These are phyloP conservation scores for Lyophyllum shimeji DNA, from an alignment of 768 basidiomycete genomes.

Conservation along the genomic window DNA sequence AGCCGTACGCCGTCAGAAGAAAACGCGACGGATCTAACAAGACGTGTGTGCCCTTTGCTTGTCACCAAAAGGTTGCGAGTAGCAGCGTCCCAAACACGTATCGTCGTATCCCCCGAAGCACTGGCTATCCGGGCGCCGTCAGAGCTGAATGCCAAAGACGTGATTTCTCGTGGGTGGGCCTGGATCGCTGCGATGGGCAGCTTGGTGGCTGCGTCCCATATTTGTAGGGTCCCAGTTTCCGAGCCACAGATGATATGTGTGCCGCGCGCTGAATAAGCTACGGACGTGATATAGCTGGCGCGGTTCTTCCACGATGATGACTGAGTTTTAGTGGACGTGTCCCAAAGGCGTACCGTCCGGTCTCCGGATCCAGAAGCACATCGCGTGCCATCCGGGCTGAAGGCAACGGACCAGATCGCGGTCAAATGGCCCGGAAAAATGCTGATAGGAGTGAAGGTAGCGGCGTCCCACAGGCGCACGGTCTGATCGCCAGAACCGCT, in stretches of 20 bases:
- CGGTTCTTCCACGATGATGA: conserved; percentile 3
- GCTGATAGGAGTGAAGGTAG: conserved; percentile 1
- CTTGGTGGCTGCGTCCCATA: conserved; percentile 10
- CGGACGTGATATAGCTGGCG: conserved; percentile 9
- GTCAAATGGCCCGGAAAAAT: conserved; percentile 7
- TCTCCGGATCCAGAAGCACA: conserved; percentile 12
- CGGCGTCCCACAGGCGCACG: conserved; percentile 9
- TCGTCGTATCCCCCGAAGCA: conserved; percentile 9
- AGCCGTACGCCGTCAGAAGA: conserved; percentile 1
- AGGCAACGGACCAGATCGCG: conserved; percentile 4
- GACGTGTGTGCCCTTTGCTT: conserved; percentile 7
- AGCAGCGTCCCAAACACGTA: conserved; percentile 3
- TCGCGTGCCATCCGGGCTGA: conserved; percentile 11
- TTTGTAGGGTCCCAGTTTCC: conserved; percentile 5
- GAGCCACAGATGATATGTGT: conserved; percentile 7
- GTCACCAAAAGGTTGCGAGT: neutral
- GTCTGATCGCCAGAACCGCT: conserved; percentile 11
- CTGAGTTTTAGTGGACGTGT: conserved; percentile 8
- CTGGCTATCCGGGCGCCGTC: conserved; percentile 6
- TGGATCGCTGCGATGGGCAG: conserved; percentile 1
- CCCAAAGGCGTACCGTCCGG: conserved; percentile 9
- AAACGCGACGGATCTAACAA: conserved; percentile 11
- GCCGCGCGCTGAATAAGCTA: conserved; percentile 4
- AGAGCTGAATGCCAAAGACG: conserved; percentile 1
- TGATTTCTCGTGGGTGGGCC: conserved; percentile 4